Evolutionary conservation across 2,329 filamentous ascomycete species (phyloP), one percentile per base, ranked within the genome.

Genomic region (Seiridium unicorne): DNA sequence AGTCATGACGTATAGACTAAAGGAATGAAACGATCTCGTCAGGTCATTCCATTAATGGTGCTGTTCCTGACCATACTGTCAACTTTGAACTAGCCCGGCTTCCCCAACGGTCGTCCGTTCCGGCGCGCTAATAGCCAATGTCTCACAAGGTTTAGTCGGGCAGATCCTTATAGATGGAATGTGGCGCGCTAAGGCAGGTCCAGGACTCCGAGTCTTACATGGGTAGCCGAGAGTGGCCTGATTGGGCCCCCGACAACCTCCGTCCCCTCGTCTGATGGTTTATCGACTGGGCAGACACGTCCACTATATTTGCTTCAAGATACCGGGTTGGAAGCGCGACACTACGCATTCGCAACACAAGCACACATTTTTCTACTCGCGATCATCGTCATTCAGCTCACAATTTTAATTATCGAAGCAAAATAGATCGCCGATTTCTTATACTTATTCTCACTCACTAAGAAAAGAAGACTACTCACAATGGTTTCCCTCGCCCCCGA

Each of bases 401-500:
- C 8, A 13, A 32, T 49, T 49, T 49, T 8, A 3, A 2, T 5
- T 11, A 44, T 32, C 2, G 7, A 49, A 32, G 26, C 18, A 49
- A 4, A 9, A 49, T n/a, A 8, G 18, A 8, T 42, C 38, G 38
- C 38, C 7, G 2, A 42, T 13, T 13, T 42, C 7, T 13, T 8
- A 42, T 42, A 7, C 38, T 42, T 2, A 13, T 42, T 42, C 38
- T 42, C 38, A 42, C 13, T 42, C 38, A 42, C 13, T 13, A 42
- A 13, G 13, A 42, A 42, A 13, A 7, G 2, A 13, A 42, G 13
- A 42, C 38, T 42, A 61, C 40, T 49, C 31, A 65, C 60, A 58
- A 59, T 66, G 60, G 9, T 58, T 51, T 58, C 64, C 44, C 31
- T 66, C 38, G 34, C 61, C 34, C 55, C 64, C 5, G 67, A 77